phyloP scores from a whole-genome alignment of 345 rosid species.

The Citrus australasica region DNA sequence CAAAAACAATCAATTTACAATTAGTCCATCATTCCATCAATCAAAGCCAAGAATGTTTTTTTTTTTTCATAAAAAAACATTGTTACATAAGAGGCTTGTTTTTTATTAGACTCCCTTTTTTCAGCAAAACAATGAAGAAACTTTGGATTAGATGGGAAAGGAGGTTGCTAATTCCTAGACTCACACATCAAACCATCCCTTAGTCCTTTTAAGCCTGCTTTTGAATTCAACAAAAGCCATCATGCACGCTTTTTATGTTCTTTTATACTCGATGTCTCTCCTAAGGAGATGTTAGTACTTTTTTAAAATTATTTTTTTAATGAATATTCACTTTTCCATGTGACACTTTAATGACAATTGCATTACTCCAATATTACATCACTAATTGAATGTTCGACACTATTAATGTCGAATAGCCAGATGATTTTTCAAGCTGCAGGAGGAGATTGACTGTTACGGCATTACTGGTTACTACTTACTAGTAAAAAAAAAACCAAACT shows the following conservation, averaged over 20 bases:
- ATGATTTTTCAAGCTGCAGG: too few relatives aligned
- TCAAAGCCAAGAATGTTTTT: background rate
- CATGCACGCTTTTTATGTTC: background rate
- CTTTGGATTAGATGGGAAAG: conserved; percentile 7
- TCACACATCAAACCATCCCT: background rate
- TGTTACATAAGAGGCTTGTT: background rate
- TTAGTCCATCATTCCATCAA: background rate
- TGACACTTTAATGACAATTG: conserved; percentile 9
- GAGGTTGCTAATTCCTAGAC: background rate
- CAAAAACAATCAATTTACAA: conserved; percentile 5
- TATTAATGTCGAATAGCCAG: too few relatives aligned
- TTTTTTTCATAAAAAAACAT: background rate
- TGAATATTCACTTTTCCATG: too few relatives aligned
- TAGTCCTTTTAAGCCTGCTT: background rate
- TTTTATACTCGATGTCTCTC: background rate
- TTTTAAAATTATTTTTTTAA: background rate
- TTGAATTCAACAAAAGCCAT: background rate
- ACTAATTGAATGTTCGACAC: background rate
- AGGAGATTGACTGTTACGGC: too few relatives aligned
- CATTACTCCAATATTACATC: conserved; percentile 12
- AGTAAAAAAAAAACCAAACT: too few relatives aligned
- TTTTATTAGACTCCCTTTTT: background rate
- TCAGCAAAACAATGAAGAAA: background rate
- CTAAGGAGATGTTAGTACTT: background rate
- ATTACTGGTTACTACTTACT: too few relatives aligned